A percentile compares a stretch with the other conserved stretches of the same genome.
These are phyloP conservation scores for Stylosanthes scabra DNA, from an alignment of 331 rosid genomes.

Conservation along the genomic window DNA sequence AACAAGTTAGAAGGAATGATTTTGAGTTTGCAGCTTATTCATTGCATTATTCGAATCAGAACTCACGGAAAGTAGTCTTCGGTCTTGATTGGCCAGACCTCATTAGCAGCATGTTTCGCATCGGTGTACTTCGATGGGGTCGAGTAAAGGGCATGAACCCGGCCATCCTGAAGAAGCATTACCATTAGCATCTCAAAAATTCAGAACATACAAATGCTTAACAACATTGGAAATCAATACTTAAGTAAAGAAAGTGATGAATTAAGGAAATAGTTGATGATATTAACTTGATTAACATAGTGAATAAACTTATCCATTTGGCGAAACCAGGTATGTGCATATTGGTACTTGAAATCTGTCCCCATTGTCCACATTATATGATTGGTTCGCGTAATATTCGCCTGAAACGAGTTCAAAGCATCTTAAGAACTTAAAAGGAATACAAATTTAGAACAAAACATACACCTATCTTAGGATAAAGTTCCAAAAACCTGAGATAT, in stretches of 20 bases:
- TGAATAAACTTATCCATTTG: constrained; percentile 84
- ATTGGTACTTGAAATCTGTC: constrained; percentile 85
- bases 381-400: constrained; percentile 88
- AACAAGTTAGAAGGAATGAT: constrained; percentile 26
- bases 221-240: not conserved
- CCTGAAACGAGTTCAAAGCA: constrained; percentile 56
- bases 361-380: constrained; percentile 95
- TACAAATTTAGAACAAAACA: constrained; percentile 27
- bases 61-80: constrained; percentile 94
- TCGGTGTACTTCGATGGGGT: constrained; percentile 92
- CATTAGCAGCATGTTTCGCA: constrained; percentile 84
- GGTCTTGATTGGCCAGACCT: constrained; percentile 91
- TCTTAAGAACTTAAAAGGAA: constrained; percentile 1
- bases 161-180: constrained; percentile 76
- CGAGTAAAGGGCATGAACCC: constrained; percentile 87
- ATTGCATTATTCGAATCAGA: constrained; percentile 8
- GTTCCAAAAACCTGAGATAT: constrained; percentile 67
- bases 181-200: constrained; percentile 31
- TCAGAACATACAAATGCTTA: not conserved
- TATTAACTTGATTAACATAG: constrained; percentile 73
- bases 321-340: constrained; percentile 72
- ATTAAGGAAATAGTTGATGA: constrained; percentile 21
- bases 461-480: not conserved
- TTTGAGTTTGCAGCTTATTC: constrained; percentile 24
- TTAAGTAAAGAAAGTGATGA: constrained; percentile 29